These are phyloP conservation scores for Trypanosoma avium DNA, from an alignment of 208 protist genomes.

Conservation along the genomic window DNA sequence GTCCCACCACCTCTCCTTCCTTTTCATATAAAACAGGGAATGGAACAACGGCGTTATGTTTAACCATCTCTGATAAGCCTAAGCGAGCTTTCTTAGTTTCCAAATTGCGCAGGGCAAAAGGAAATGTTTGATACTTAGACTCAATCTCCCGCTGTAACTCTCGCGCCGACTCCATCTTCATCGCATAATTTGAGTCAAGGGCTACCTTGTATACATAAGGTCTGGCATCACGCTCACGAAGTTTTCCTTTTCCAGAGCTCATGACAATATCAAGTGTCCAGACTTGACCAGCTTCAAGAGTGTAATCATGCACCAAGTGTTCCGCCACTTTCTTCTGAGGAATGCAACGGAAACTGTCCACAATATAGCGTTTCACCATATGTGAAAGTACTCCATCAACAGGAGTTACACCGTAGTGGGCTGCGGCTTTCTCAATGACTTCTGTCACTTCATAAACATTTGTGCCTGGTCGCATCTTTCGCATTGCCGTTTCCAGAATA, in stretches of 20 bases:
- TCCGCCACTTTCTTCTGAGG: constrained; percentile 88
- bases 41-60: constrained; percentile 94
- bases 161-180: constrained; percentile 97
- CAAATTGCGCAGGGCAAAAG: constrained; percentile 94
- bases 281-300: constrained; percentile 88
- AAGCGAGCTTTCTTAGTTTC: constrained; percentile 94
- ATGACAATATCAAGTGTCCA: constrained; percentile 92
- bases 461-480: constrained; percentile 86
- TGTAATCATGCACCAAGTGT: constrained; percentile 95
- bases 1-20: constrained; percentile 87
- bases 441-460: constrained; percentile 93
- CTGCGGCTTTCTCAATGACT: constrained; percentile 95
- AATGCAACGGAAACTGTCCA: constrained; percentile 97
- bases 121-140: constrained; percentile 93
- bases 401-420: constrained; percentile 91
- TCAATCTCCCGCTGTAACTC: constrained; percentile 96
- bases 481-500: constrained; percentile 91
- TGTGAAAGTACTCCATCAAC: constrained; percentile 98
- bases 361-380: constrained; percentile 97
- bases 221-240: constrained; percentile 84
- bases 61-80: constrained; percentile 95
- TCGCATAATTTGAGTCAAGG: constrained; percentile 93
- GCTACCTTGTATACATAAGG: constrained; percentile 96
- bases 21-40: constrained; percentile 97
- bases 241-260: constrained; percentile 88